Evolutionary conservation across 1,284 basidiomycete genomes (phyloP), one percentile per base, ranked within the genome.

Genomic region (Boletus sp.): DNA sequence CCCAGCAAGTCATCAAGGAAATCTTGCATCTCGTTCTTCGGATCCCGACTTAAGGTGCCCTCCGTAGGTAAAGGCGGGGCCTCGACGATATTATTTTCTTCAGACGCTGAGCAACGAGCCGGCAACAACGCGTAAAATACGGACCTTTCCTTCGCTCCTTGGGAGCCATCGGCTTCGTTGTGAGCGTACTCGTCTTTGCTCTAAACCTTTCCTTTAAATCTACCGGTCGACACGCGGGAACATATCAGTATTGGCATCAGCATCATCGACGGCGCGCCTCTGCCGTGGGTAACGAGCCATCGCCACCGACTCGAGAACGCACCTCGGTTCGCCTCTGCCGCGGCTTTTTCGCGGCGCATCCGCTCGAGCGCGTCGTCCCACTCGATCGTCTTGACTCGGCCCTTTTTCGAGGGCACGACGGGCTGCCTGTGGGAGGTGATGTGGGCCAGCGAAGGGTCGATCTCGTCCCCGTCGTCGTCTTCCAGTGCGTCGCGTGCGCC

Each of bases 241-340:
- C 33, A 8, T 16, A 12, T 17, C 16, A 8, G 13, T 13, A n/a
- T n/a, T 2, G 7, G 9, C 17, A 34, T 17, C 3, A 34, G 33
- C 33, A 19, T 36, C 7, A 39, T 41, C 10, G 23, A 26, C 13
- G 8, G n/a, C 5, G 10, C 30, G 29, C 23, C 5, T 22, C n/a
- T 16, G 16, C 14, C 19, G 3, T 4, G 14, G n/a, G 8, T 19
- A 37, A n/a, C 14, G 26, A 30, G 44, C 35, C 35, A 53, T 17
- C 35, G 25, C n/a, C n/a, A n/a, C n/a, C n/a, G n/a, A 26, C 25
- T 8, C 14, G 3, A 3, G 7, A 8, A 51, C 69, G 34, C 47
- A 85, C 87, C 87, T 73, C 86, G 72, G 29, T 76, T 76, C 20
- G 87, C 86, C 50, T 88, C 85, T 0, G 86, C 85, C 3, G 75